Percentiles rank a stretch among this genome's conserved stretches.
Conservation (phyloP, 78 protist species). For the Dictyostelium intermedium region DNA sequence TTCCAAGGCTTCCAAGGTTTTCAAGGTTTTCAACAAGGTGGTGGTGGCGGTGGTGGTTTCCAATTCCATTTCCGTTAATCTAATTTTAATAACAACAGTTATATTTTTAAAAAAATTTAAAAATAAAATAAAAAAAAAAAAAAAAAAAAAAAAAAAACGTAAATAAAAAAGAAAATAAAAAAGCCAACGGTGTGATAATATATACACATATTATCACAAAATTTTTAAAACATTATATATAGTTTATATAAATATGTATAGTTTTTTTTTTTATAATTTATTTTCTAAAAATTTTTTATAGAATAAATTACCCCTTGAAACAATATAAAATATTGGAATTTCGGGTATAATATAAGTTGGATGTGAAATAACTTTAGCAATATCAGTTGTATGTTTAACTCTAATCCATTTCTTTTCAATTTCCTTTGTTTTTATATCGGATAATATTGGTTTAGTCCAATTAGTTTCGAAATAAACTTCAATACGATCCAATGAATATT, state of each 20-base stretch:
- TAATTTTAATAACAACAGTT: background rate
- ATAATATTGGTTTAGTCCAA: slow-evolving; percentile 51
- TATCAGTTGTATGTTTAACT: slow-evolving; percentile 70
- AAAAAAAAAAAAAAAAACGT: background rate
- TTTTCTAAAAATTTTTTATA: slow-evolving; percentile 35
- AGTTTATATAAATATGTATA: background rate
- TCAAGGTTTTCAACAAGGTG: slow-evolving; percentile 31
- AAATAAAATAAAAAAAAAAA: background rate
- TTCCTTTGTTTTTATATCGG: background rate
- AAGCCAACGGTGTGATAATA: too few species aligned
- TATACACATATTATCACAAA: too few species aligned
- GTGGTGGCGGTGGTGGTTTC: slow-evolving; percentile 21
- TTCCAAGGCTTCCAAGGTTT: slow-evolving; percentile 8
- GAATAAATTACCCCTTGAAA: slow-evolving; percentile 10
- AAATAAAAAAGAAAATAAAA: background rate
- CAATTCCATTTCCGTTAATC: slow-evolving; percentile 26
- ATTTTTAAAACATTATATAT: background rate
- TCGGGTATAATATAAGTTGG: slow-evolving; percentile 76
- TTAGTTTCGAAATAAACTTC: slow-evolving; percentile 81
- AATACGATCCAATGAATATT: slow-evolving; percentile 21
- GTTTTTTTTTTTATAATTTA: background rate
- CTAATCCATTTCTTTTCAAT: slow-evolving; percentile 73
- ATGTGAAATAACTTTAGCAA: slow-evolving; percentile 65
- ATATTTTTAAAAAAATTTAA: too few species aligned
- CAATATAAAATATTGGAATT: slow-evolving; percentile 75